Evolutionary conservation across 768 basidiomycete species (phyloP), one percentile per base, ranked within the genome.

Genomic region (Panellus pusillus): DNA sequence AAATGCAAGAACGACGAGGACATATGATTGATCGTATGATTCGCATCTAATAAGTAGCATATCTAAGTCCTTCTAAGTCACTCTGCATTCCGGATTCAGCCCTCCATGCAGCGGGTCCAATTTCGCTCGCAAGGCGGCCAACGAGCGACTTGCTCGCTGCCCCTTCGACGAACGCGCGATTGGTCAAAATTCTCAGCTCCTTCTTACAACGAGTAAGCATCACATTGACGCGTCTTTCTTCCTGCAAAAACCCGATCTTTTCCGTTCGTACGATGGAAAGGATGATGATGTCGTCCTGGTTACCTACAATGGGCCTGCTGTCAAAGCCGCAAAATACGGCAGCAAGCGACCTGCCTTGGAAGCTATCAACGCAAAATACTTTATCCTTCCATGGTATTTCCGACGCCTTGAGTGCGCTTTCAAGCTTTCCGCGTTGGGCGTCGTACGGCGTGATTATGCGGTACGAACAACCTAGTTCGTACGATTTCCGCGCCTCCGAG

Each of bases 371-470:
- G 65, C 87, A 89, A 71, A 87, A 91, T 49, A 82, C 83, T 49
- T 74, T 84, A 55, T 89, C 76, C 36, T 79, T 64, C 80, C 80
- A 84, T 1, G 70, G 61, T 0, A 90, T 66, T 0, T 74, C 69
- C 32, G 68, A 68, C 0, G 52, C 38, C 59, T 84, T 76, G 12
- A 91, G 67, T 9, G 67, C 65, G 1, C 67, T 67, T 62, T 89
- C 84, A 14, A 91, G 64, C 6, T 63, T 51, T 13, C 70, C 72
- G 9, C 86, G 76, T 65, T 91, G 89, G 6, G 80, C 78, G 66
- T 89, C 87, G 66, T 91, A 91, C 0, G 87, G 89, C 0, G 88
- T 90, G 54, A 91, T 83, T 19, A 91, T 81, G 2, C 75, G 74
- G 61, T 73, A 91, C 0, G 74, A 66, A 42, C 70, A 72, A 0